Evolutionary conservation across 352 stramenopile genomes (phyloP).

Genomic region (Globisporangium barbulae): DNA sequence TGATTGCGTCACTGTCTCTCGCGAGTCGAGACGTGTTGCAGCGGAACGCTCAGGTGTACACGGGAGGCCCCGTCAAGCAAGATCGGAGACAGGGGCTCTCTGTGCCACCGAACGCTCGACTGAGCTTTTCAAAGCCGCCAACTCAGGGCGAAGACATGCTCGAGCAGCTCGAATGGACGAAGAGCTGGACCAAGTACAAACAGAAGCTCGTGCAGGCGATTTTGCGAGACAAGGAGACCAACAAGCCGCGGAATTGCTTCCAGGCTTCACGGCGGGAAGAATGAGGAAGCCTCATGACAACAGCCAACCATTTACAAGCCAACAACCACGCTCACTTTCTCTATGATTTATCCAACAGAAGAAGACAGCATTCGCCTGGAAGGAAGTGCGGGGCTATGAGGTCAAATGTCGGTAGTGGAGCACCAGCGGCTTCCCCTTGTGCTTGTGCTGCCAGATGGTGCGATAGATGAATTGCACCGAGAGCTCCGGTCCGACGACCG

Average conservation of each 20-base stretch:
- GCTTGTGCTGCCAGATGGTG: conserved; percentile 62
- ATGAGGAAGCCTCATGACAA: not conserved
- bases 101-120: not conserved
- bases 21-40: conserved; percentile 36
- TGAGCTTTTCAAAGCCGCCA: not conserved
- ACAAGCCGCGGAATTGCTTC: conserved; percentile 12
- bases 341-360: not conserved
- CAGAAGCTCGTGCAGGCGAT: conserved; percentile 8
- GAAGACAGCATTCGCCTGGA: not conserved
- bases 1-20: conserved; percentile 30
- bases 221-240: conserved; percentile 15
- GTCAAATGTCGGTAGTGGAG: conserved; percentile 44
- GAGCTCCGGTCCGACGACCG: conserved; percentile 56
- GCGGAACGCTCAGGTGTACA: conserved; percentile 27
- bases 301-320: not conserved
- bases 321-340: not conserved
- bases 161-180: conserved; percentile 11
- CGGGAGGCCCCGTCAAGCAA: not conserved
- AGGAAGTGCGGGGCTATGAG: conserved; percentile 3
- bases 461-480: conserved; percentile 64
- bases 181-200: conserved; percentile 18
- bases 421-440: conserved; percentile 39
- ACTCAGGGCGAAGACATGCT: conserved; percentile 15
- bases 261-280: not conserved
- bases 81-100: not conserved